These are phyloP conservation scores for Penicillium expansum DNA, from an alignment of 2,329 filamentous ascomycete species.

Conservation along the genomic window DNA sequence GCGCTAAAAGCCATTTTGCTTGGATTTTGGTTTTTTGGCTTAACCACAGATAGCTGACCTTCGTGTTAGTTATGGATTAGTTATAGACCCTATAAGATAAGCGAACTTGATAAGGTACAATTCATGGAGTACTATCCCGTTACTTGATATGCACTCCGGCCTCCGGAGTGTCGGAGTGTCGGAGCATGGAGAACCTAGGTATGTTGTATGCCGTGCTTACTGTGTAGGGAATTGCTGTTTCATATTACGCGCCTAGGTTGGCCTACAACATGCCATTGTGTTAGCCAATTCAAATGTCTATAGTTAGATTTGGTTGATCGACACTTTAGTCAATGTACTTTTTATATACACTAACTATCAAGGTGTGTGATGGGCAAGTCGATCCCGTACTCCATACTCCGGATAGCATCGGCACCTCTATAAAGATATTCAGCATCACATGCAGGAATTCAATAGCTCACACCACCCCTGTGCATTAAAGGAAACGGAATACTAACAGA, in stretches of 20 bases:
- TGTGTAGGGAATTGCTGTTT: neutral
- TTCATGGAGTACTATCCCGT: neutral
- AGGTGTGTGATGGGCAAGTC: neutral
- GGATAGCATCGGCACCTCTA: neutral
- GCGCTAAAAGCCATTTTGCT: neutral
- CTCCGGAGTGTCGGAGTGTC: neutral
- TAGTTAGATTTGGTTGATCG: neutral
- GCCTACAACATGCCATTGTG: neutral
- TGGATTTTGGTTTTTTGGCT: neutral
- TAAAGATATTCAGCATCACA: neutral
- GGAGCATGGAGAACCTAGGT: too few species aligned
- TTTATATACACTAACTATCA: too few species aligned
- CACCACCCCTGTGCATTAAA: neutral
- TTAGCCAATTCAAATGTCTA: neutral
- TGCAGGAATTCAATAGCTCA: neutral
- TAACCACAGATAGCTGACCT: neutral
- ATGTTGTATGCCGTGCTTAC: neutral
- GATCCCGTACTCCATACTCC: neutral
- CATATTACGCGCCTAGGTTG: neutral
- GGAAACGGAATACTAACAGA: too few species aligned
- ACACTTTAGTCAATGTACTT: neutral
- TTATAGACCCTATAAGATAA: neutral
- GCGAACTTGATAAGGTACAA: neutral
- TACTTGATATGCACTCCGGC: neutral
- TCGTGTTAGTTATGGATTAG: neutral